A percentile compares a stretch with the other conserved stretches of the same genome.
These are phyloP conservation scores for Leccinum fibrillosum DNA, from an alignment of 768 basidiomycete species.

Conservation along the genomic window DNA sequence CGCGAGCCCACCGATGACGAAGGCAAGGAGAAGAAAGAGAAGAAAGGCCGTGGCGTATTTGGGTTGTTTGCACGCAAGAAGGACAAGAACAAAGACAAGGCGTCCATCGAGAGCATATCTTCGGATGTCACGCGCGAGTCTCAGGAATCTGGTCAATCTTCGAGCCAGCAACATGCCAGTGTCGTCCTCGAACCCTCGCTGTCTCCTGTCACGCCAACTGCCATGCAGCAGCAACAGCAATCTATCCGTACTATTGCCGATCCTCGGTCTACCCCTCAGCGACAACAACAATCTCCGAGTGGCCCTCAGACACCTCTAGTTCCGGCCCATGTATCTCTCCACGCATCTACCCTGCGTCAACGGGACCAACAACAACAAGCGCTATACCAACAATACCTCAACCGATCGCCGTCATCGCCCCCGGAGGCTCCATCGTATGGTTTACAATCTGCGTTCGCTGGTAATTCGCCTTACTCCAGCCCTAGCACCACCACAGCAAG, in stretches of 20 bases:
- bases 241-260: constrained; percentile 23
- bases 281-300: constrained; percentile 21
- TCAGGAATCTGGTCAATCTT: constrained; percentile 62
- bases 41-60: constrained; percentile 72
- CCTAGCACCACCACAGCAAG: constrained; percentile 41
- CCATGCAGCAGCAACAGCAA: constrained; percentile 59
- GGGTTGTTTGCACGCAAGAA: constrained; percentile 78
- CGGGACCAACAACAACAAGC: constrained; percentile 87
- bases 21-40: constrained; percentile 57
- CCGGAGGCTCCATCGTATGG: constrained; percentile 77
- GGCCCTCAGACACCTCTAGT: constrained; percentile 31
- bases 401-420: constrained; percentile 75
- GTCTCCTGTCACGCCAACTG: constrained; percentile 51
- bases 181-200: constrained; percentile 25
- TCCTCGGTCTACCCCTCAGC: constrained; percentile 14
- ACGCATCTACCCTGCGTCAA: constrained; percentile 70
- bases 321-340: constrained; percentile 50
- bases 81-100: constrained; percentile 67
- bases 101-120: constrained; percentile 50
- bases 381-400: constrained; percentile 86
- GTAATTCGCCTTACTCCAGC: constrained; percentile 38
- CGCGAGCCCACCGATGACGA: constrained; percentile 41
- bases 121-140: constrained; percentile 50
- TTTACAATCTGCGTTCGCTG: constrained; percentile 66
- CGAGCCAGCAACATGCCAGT: constrained; percentile 36